phyloP scores from a whole-genome alignment of 106 monocot species.

The Phalaenopsis equestris region DNA sequence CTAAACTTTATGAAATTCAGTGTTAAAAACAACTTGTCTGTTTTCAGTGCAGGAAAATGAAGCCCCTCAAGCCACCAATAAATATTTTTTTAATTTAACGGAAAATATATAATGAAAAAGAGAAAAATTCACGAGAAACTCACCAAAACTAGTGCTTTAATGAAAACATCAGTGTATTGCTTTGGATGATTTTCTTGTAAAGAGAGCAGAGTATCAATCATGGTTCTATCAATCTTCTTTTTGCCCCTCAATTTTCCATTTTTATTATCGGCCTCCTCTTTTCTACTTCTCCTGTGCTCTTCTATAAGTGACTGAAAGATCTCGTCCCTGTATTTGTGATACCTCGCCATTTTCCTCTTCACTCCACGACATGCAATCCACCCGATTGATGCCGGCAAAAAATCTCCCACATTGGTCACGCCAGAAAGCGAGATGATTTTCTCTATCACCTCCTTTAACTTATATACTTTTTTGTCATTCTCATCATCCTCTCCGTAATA shows the following conservation, averaged over 20 bases:
- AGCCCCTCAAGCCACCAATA: too few species aligned
- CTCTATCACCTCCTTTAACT: constrained; percentile 25
- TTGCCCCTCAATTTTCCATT: background rate
- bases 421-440: constrained; percentile 8
- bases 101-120: too few species aligned
- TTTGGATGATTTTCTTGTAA: background rate
- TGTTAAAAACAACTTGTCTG: too few species aligned
- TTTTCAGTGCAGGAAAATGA: too few species aligned
- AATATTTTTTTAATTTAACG: too few species aligned
- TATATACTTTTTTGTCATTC: constrained; percentile 10
- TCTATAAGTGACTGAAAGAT: constrained; percentile 33
- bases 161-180: background rate
- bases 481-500: constrained; percentile 10
- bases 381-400: constrained; percentile 19
- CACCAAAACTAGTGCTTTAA: background rate
- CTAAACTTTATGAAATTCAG: too few species aligned
- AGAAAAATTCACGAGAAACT: background rate
- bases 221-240: background rate
- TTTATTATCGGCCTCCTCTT: too few species aligned
- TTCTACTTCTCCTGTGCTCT: background rate
- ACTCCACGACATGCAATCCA: constrained; percentile 17
- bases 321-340: constrained; percentile 13
- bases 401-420: constrained; percentile 23
- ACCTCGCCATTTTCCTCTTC: constrained; percentile 7
- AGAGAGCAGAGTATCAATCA: background rate